Evolutionary conservation across 257 asterid species (phyloP), one percentile per base, ranked within the genome.

Genomic region (Cinchona pubescens): DNA sequence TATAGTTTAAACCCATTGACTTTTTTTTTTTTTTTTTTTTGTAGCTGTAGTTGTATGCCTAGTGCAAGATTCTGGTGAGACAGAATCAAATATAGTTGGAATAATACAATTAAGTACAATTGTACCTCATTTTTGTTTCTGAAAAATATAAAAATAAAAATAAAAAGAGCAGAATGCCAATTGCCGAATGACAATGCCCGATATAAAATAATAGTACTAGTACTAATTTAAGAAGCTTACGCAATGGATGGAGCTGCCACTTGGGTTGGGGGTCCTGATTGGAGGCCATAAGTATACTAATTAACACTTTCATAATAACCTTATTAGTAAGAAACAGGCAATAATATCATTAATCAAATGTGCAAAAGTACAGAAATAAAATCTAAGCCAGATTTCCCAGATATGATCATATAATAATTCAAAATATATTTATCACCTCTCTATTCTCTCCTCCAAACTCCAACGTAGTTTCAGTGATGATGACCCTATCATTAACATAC

Each of bases 291-390:
- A 58, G 18, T 25, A 32, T 45, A 30, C 60, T 38, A 35, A 72
- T 51, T 66, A 40, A 43, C 23, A 38, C 55, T 32, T 67, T 37
- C 60, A 35, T 30, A 18, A 34, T 38, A 74, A 73, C 60, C 34
- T 74, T 64, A 35, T 79, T 45, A 74, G 72, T n/a, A n/a, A n/a
- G 72, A 61, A 80, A 80, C 43, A 37, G 32, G 42, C n/a, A 75
- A 69, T 67, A 53, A 45, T 49, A 11, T 30, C 63, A 72, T 51
- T 67, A 58, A 71, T 70, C 45, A 35, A 77, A 45, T 62, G 25
- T 13, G 40, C 35, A 16, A 12, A 77, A 72, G 72, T 70, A 78
- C 73, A 63, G 37, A 19, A 25, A 71, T 18, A 49, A 65, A 73
- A 77, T 73, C 74, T 61, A 77, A 12, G 66, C 42, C 62, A 34